A percentile compares a stretch with the other conserved stretches of the same genome.
Evolutionary conservation across 73 alveolate species (phyloP).

Genomic region (Breviolum minutum): DNA sequence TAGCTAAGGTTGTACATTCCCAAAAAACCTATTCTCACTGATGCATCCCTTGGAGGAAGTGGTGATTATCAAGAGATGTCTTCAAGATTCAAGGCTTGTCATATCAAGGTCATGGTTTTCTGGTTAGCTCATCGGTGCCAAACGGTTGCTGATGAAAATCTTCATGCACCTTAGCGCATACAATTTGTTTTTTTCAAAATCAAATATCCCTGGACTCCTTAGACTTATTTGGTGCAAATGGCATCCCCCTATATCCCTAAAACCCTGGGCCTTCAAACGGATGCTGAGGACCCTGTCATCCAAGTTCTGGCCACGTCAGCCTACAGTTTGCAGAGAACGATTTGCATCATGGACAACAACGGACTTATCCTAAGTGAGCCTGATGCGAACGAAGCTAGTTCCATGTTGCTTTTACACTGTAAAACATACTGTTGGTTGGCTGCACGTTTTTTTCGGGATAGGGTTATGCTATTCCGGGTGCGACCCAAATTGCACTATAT

Average conservation of each 20-base stretch:
- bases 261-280: not conserved
- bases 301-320: not conserved
- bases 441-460: not conserved
- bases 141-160: not conserved
- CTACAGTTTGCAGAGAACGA: not conserved
- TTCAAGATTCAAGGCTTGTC: not conserved
- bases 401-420: not conserved
- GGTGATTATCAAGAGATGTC: not conserved
- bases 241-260: not conserved
- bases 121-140: not conserved
- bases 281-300: not conserved
- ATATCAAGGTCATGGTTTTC: not conserved
- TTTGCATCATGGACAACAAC: not conserved
- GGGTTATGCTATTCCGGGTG: not conserved
- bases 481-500: not conserved
- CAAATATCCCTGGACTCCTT: not conserved
- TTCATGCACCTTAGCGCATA: not conserved
- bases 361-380: not conserved
- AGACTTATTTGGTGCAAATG: not conserved
- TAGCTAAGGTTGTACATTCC: not conserved
- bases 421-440: not conserved
- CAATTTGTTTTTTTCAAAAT: not conserved
- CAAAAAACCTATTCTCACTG: not conserved
- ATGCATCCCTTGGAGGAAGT: not conserved
- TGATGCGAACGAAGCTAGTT: not conserved